Evolutionary conservation across 345 rosid genomes (phyloP), one percentile per base, ranked within the genome.

Genomic region (Eucalyptus regnans): DNA sequence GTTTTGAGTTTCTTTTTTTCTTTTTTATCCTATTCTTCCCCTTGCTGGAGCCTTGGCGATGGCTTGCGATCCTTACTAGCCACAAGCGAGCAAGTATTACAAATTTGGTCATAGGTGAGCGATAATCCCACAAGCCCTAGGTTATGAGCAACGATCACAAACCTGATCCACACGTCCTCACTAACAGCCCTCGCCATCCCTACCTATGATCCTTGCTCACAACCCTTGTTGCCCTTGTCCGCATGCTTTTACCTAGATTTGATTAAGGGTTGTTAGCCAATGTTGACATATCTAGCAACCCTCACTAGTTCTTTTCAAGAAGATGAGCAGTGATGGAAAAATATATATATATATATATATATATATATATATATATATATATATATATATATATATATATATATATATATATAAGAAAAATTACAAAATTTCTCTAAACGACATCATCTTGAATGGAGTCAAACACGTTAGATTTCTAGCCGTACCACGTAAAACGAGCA

Each of bases 401-500:
- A 62, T 7, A 41, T 33, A 33, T 33, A 71, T 9, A 18, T 9
- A 37, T 9, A 20, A 12, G 15, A 29, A 62, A 29, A 29, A 62
- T 12, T 29, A 41, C 1, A 76, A 76, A 37, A 76, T 37, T 76
- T 22, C 27, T 41, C 15, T 33, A 0, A 37, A 37, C 0, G 5
- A 5, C 46, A 10, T 37, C 4, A 12, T 37, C 37, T 76, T 76
- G 48, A 17, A 11, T 33, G 80, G 6, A 37, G 83, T 41, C 2
- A 2, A 12, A 18, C 83, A 76, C 0, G 1, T 76, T 41, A 18
- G 3, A 20, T 76, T 5, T 12, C 27, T 10, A 6, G 27, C 13
- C 1, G 0, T 20, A 22, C 46, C 48, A 37, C 0, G 4, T 37
- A 22, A 20, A 23, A 76, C 2, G 14, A 22, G 2, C 3, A 18